Evolutionary conservation across 139 green algal genomes (phyloP), one percentile per base, ranked within the genome.

Genomic region (Haematococcus lacustris): DNA sequence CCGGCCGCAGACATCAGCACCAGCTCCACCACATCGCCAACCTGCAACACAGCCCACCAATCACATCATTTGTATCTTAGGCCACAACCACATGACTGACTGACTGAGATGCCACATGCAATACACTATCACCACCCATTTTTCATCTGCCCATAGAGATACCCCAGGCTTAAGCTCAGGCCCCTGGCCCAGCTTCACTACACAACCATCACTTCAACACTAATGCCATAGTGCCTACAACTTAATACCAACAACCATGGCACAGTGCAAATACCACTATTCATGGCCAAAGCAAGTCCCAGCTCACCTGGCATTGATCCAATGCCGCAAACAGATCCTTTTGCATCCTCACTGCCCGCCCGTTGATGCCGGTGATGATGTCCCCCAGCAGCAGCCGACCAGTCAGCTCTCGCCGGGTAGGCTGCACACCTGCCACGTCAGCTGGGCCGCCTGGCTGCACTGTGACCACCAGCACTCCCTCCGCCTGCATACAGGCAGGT

Each of bases 391-490:
- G 37, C 57, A 93, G 81, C 62, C 89, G 86, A 1, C 88, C 88
- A 57, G 91, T 75, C 34, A 93, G 71, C 68, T 92, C 87, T 0
- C 85, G 53, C 53, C 53, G 34, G n/a, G 83, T 91, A 38, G 79
- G 71, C 26, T 75, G 72, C 30, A 94, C 70, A 21, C 89, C 89
- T 2, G 88, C 87, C 51, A 82, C 82, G 9, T 73, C 73, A 0
- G 89, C 89, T 7, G 88, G 87, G 4, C 84, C 79, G n/a, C 81
- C 82, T 25, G 73, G 47, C 9, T 79, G 82, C 37, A 85, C 83
- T 23, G 88, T 76, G 38, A 94, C 71, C 57, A 94, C 83, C 68
- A 94, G 69, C 38, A 93, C 85, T 32, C 89, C 89, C 35, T 79
- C 64, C n/a, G n/a, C n/a, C n/a, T n/a, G n/a, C n/a, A n/a, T n/a